Conservation (phyloP, 805 yeast genomes). For the Helenozyma baotianmanensis region DNA sequence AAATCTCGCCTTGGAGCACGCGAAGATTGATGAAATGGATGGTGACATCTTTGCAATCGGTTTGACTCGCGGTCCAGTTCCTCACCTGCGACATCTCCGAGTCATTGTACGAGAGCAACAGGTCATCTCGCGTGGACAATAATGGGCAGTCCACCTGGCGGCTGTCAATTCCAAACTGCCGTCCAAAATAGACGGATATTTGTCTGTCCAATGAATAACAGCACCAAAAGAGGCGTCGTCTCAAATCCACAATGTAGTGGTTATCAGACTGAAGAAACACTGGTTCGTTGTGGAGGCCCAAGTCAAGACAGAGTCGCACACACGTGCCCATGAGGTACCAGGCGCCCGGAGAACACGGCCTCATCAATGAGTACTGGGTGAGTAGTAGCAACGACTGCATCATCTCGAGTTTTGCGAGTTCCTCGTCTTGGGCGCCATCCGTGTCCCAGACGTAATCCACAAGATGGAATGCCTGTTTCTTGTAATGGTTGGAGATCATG, state of each 20-base stretch:
- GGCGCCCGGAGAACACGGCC: conserved; percentile 17
- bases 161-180: conserved; percentile 6
- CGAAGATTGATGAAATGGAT: conserved; percentile 7
- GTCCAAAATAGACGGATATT: conserved; percentile 7
- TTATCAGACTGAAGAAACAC: conserved; percentile 1
- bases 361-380: conserved; percentile 16
- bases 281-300: conserved; percentile 12
- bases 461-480: conserved; percentile 8
- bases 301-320: conserved; percentile 13
- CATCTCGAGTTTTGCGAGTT: conserved; percentile 11
- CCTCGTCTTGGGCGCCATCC: conserved; percentile 1
- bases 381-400: conserved; percentile 14
- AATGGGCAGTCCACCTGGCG: conserved; percentile 6
- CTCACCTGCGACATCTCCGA: neutral
- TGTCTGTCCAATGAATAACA: conserved; percentile 9
- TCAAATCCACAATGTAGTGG: conserved; percentile 5
- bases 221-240: conserved; percentile 10
- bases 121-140: conserved; percentile 6
- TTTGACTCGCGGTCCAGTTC: neutral
- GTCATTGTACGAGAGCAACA: conserved; percentile 1
- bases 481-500: conserved; percentile 6
- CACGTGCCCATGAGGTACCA: conserved; percentile 17
- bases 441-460: conserved; percentile 11
- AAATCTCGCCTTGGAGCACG: conserved; percentile 5
- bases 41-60: conserved; percentile 2